Evolutionary conservation across 2,329 filamentous ascomycete genomes (phyloP), one percentile per base, ranked within the genome.

Genomic region (Setomelanomma holmii): DNA sequence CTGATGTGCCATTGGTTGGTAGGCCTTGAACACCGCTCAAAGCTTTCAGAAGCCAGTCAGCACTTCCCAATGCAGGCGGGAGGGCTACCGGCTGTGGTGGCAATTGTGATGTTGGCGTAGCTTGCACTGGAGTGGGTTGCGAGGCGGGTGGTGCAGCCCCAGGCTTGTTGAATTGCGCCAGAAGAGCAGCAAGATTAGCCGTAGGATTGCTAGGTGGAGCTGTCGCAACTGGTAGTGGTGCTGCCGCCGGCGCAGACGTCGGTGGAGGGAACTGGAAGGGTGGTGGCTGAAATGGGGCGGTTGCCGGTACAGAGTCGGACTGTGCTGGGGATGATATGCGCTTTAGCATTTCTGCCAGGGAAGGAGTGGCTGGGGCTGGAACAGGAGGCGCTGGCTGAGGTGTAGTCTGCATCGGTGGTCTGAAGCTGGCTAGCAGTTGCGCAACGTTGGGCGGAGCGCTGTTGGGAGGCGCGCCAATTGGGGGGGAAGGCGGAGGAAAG

Each of bases 21-120:
- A 64, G 51, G 4, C 66, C 66, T 16, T 63, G 58, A 45, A 67
- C 56, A 16, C 62, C 57, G 21, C 68, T 66, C 16, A 73, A 45
- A 20, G 67, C 68, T 57, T 69, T 69, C n/a, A 72, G 44, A 16
- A 72, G 51, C 69, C 71, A 74, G 38, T 69, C 64, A 36, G 67
- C 51, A 39, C 60, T 65, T 19, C 64, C 63, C 17, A 62, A 50
- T 1, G 61, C 52, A 36, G 67, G 55, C 4, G 53, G 40, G 21
- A 55, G 45, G 41, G 44, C 46, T 4, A 45, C 33, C 36, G 59
- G 52, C 21, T 65, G 67, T 17, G 56, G 40, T 40, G 54, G 51
- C 16, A 65, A 54, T 39, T 66, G 66, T 34, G 66, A 51, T 12
- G 63, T 33, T 8, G 63, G 43, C 16, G 47, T 38, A 12, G 51